A percentile compares a stretch with the other conserved stretches of the same genome.
Evolutionary conservation across 345 rosid genomes (phyloP).

Genomic region (Camelina sativa): DNA sequence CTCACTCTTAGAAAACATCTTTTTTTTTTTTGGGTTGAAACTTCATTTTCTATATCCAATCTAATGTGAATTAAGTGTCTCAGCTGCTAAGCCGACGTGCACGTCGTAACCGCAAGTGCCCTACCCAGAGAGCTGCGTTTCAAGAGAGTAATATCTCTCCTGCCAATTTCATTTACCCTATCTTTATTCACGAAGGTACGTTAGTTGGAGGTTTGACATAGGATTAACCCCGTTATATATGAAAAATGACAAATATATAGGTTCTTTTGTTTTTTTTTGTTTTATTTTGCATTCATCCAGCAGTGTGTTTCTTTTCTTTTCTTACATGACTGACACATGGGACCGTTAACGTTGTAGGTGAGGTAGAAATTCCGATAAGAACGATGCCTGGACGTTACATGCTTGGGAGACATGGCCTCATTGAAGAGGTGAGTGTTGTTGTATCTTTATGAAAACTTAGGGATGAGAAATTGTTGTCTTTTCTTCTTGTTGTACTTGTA

Average conservation of each 20-base stretch:
- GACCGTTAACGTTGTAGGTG: conserved; percentile 54
- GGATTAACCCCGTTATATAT: not conserved
- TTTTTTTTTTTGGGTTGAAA: not conserved
- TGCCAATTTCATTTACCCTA: conserved; percentile 83
- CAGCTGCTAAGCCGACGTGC: conserved; percentile 81
- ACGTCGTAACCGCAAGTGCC: conserved; percentile 78
- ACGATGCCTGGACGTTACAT: conserved; percentile 95
- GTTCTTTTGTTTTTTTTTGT: not conserved
- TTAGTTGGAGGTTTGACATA: conserved; percentile 32
- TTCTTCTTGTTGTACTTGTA: not conserved
- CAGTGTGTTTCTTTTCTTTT: not conserved
- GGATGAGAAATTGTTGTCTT: not conserved
- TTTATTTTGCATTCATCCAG: not conserved
- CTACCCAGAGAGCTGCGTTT: conserved; percentile 74
- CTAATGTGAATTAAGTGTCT: not conserved
- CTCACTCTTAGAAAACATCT: not conserved
- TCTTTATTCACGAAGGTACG: conserved; percentile 84
- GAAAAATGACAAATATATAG: not conserved
- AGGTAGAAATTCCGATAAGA: conserved; percentile 84
- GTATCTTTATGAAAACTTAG: not conserved
- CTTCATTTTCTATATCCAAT: not conserved
- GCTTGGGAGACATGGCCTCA: conserved; percentile 93
- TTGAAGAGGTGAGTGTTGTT: conserved; percentile 65
- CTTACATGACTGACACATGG: not conserved
- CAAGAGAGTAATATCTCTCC: conserved; percentile 83